phyloP scores from a whole-genome alignment of 495 filamentous ascomycete species.

The Pseudomonodictys pantanalensis region DNA sequence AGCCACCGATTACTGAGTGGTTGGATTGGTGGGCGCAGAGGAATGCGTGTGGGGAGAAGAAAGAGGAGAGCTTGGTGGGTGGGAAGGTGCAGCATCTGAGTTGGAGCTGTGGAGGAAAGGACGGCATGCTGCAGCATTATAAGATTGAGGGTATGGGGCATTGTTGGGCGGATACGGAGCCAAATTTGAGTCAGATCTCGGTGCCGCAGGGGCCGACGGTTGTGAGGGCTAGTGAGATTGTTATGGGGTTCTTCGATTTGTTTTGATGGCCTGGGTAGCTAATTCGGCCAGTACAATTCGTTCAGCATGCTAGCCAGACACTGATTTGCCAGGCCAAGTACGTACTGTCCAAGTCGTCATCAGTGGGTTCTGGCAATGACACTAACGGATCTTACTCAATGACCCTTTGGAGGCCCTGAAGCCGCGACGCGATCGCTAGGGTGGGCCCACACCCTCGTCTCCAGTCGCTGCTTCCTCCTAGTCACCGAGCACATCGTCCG shows the following conservation, averaged over 20 bases:
- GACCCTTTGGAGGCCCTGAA: no score
- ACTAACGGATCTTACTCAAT: no score
- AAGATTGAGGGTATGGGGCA: constrained; percentile 40
- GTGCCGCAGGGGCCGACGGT: constrained; percentile 19
- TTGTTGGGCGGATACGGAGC: constrained; percentile 23
- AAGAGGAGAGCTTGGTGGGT: constrained; percentile 36
- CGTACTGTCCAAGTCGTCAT: no score
- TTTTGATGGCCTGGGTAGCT: no score
- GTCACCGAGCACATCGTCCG: no score
- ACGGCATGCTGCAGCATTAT: constrained; percentile 44
- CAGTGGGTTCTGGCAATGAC: no score
- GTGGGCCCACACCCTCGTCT: no score
- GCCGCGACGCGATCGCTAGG: no score
- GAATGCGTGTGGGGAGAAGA: constrained; percentile 43
- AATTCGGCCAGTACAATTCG: no score
- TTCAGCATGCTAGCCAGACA: no score
- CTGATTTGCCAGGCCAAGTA: no score
- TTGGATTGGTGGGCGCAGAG: constrained; percentile 42
- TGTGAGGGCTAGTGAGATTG: constrained; percentile 17
- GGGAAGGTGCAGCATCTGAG: constrained; percentile 34
- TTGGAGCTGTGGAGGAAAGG: constrained; percentile 8
- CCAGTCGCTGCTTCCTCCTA: no score
- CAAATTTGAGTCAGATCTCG: constrained; percentile 20
- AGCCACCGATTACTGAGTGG: constrained; percentile 39
- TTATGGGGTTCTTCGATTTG: constrained; percentile 31